phyloP scores from a whole-genome alignment of 2,329 filamentous ascomycete species.

The Capronia epimyces region DNA sequence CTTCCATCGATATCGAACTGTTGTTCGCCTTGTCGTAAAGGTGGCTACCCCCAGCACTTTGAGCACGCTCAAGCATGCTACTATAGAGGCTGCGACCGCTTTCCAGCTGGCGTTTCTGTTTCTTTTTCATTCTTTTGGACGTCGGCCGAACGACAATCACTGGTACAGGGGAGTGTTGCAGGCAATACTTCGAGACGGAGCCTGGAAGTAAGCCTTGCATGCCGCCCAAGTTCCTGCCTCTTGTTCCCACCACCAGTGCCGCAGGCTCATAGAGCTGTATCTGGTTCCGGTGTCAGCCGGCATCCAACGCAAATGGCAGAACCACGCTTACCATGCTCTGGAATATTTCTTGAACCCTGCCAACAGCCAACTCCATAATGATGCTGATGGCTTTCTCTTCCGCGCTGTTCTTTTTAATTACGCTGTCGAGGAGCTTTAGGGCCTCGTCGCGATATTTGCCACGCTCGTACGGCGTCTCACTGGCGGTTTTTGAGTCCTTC shows the following conservation, averaged over 20 bases:
- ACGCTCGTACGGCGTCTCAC: slow-evolving; percentile 56
- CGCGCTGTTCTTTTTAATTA: slow-evolving; percentile 72
- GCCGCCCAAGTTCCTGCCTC: slow-evolving; percentile 75
- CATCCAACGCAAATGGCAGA: neutral
- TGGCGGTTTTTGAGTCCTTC: slow-evolving; percentile 67
- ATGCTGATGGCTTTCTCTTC: slow-evolving; percentile 76
- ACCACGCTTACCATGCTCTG: slow-evolving; percentile 65
- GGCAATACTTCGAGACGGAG: slow-evolving; percentile 88
- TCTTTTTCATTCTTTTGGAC: slow-evolving; percentile 84
- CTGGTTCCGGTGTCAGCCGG: slow-evolving; percentile 42
- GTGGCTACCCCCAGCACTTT: slow-evolving; percentile 46
- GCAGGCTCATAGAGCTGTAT: slow-evolving; percentile 88
- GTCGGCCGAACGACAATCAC: slow-evolving; percentile 87
- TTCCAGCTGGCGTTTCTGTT: slow-evolving; percentile 74
- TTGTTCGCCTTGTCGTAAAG: slow-evolving; percentile 42
- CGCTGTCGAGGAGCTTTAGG: slow-evolving; percentile 64
- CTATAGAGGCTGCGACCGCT: slow-evolving; percentile 69
- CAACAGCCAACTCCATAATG: slow-evolving; percentile 79
- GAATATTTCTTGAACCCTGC: slow-evolving; percentile 84
- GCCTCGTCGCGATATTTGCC: slow-evolving; percentile 73
- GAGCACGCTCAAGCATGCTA: slow-evolving; percentile 66
- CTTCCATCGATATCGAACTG: slow-evolving; percentile 23
- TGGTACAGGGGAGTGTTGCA: slow-evolving; percentile 87
- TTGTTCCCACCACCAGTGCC: slow-evolving; percentile 84
- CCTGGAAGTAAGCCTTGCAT: slow-evolving; percentile 82